phyloP scores from a whole-genome alignment of 371 early-diverging fungal genomes.

The Mucor plumbeus region DNA sequence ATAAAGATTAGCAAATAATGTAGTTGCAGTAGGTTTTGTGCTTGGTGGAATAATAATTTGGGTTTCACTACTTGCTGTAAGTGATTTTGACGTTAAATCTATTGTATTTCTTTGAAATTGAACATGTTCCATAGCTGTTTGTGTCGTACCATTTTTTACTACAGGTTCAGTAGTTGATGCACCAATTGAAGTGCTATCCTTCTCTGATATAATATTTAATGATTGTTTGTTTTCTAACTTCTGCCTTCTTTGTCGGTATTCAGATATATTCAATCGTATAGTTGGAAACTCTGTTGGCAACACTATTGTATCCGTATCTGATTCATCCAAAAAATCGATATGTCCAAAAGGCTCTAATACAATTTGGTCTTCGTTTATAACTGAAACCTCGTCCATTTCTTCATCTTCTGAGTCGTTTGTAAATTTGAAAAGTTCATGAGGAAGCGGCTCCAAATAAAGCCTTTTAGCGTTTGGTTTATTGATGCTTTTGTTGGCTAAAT shows the following conservation, averaged over 20 bases:
- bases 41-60: no score
- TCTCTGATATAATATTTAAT: not conserved
- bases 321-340: not conserved
- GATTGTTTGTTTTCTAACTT: not conserved
- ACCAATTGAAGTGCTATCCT: not conserved
- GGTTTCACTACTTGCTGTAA: not conserved
- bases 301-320: not conserved
- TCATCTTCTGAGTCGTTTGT: not conserved
- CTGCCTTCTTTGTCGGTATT: conserved; percentile 7
- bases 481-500: not conserved
- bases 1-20: not conserved
- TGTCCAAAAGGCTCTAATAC: not conserved
- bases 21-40: not conserved
- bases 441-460: conserved; percentile 1
- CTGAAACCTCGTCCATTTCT: not conserved
- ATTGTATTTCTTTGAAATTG: no score
- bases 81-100: not conserved
- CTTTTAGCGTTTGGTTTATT: not conserved
- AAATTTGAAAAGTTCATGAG: not conserved
- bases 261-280: not conserved
- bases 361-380: not conserved
- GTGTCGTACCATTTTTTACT: no score
- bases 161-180: not conserved
- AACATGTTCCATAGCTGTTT: no score
- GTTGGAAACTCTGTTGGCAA: not conserved